These are phyloP conservation scores for Macroventuria anomochaeta DNA, from an alignment of 2,329 filamentous ascomycete species.

Conservation along the genomic window DNA sequence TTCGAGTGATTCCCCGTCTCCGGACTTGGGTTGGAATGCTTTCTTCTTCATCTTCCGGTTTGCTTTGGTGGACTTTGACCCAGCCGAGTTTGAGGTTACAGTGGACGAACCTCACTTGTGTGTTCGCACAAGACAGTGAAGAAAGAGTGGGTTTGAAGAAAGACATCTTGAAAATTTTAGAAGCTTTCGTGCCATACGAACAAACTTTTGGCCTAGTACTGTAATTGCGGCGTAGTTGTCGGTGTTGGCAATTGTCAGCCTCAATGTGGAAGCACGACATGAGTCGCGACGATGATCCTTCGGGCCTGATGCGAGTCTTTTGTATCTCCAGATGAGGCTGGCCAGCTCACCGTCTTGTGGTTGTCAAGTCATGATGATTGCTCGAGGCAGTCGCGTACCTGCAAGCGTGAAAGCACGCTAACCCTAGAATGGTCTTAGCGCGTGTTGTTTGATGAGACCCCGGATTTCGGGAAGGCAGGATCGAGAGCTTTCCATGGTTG, in stretches of 20 bases:
- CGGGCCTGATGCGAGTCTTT: not conserved
- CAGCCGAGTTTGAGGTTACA: not conserved
- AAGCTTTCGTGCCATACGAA: not conserved
- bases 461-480: not conserved
- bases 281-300: not conserved
- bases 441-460: conserved; percentile 1
- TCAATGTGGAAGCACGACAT: not conserved
- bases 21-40: not conserved
- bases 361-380: not conserved
- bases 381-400: not conserved
- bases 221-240: conserved; percentile 14
- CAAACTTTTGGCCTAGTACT: too few relatives aligned
- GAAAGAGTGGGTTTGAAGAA: not conserved
- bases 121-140: not conserved
- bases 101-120: not conserved
- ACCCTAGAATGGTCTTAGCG: not conserved
- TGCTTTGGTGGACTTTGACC: not conserved
- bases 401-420: not conserved
- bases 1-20: not conserved
- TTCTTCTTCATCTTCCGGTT: not conserved
- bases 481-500: conserved; percentile 18
- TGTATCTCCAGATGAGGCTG: not conserved
- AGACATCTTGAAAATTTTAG: not conserved
- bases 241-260: conserved; percentile 1
- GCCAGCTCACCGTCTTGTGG: not conserved